A percentile compares a stretch with the other conserved stretches of the same genome.
These are phyloP conservation scores for Hypoxylon rickii DNA, from an alignment of 495 filamentous ascomycete species.

Conservation along the genomic window DNA sequence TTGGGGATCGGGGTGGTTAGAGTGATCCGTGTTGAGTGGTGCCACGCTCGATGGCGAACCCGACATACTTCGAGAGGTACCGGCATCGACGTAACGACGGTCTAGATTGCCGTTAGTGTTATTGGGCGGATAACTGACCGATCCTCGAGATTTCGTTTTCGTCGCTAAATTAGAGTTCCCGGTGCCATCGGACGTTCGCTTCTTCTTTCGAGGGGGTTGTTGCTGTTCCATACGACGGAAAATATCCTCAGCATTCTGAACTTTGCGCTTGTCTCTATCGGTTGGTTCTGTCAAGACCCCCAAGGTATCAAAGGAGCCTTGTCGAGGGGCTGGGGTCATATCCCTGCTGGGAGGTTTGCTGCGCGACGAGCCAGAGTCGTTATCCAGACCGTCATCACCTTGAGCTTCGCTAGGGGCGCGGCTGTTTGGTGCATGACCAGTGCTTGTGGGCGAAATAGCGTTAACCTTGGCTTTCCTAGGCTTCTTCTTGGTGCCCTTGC, in stretches of 20 bases:
- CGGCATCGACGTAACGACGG: conserved; percentile 54
- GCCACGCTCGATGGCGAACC: conserved; percentile 50
- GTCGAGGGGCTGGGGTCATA: conserved; percentile 67
- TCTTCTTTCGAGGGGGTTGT: conserved; percentile 62
- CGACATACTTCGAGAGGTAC: conserved; percentile 53
- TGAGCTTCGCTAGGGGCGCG: conserved; percentile 76
- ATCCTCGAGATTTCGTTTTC: conserved; percentile 45
- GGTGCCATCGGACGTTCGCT: conserved; percentile 63
- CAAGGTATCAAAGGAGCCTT: conserved; percentile 55
- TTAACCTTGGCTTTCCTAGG: conserved; percentile 59
- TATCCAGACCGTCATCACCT: conserved; percentile 57
- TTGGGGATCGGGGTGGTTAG: conserved; percentile 24
- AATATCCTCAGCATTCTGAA: conserved; percentile 79
- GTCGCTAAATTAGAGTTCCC: conserved; percentile 33
- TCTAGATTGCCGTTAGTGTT: conserved; percentile 40
- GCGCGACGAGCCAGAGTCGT: conserved; percentile 72
- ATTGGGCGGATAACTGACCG: conserved; percentile 41
- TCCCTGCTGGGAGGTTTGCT: conserved; percentile 83
- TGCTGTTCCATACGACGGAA: conserved; percentile 70
- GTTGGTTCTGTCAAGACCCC: conserved; percentile 69
- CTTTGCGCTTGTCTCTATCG: conserved; percentile 84
- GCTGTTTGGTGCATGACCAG: conserved; percentile 72
- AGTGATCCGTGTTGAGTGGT: conserved; percentile 40
- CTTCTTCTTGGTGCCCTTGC: conserved; percentile 65
- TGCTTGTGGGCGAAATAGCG: conserved; percentile 68